These are phyloP conservation scores for Penicillium sp. DNA, from an alignment of 2,329 filamentous ascomycete genomes.

Conservation along the genomic window DNA sequence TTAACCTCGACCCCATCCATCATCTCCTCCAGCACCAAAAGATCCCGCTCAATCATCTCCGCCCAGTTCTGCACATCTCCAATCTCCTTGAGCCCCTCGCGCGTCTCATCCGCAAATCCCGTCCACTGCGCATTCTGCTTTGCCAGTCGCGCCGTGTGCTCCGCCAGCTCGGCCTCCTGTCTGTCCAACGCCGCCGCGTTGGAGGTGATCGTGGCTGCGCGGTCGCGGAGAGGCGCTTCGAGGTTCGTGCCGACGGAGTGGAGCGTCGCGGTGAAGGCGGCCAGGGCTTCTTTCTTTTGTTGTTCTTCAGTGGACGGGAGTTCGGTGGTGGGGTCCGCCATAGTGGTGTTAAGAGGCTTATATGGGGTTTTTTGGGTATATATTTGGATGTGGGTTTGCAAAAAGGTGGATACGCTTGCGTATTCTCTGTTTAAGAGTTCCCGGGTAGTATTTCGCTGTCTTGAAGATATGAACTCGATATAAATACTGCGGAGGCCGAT, in stretches of 20 bases:
- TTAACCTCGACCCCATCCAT: conserved; percentile 36
- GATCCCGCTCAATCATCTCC: conserved; percentile 57
- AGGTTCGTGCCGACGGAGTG: conserved; percentile 47
- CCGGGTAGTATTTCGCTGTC: background rate
- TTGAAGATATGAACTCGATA: background rate
- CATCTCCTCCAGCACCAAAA: conserved; percentile 45
- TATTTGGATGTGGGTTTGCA: background rate
- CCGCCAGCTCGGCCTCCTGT: conserved; percentile 55
- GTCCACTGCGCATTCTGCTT: conserved; percentile 56
- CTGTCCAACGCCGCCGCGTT: conserved; percentile 54
- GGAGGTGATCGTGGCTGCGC: conserved; percentile 56
- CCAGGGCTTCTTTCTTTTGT: conserved; percentile 42
- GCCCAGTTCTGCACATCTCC: conserved; percentile 67
- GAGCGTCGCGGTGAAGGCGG: conserved; percentile 46
- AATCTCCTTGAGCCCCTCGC: conserved; percentile 59
- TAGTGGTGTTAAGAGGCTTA: background rate
- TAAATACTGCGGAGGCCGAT: conserved; percentile 3
- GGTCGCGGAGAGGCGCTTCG: conserved; percentile 53
- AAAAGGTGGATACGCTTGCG: background rate
- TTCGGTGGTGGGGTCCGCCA: conserved; percentile 4
- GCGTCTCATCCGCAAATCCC: conserved; percentile 54
- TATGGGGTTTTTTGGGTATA: conserved; percentile 6
- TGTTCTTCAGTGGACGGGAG: conserved; percentile 19
- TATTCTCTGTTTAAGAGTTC: background rate
- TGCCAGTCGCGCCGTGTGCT: conserved; percentile 49